These are phyloP conservation scores for Petunia axillaris DNA, from an alignment of 257 asterid genomes.

Conservation along the genomic window DNA sequence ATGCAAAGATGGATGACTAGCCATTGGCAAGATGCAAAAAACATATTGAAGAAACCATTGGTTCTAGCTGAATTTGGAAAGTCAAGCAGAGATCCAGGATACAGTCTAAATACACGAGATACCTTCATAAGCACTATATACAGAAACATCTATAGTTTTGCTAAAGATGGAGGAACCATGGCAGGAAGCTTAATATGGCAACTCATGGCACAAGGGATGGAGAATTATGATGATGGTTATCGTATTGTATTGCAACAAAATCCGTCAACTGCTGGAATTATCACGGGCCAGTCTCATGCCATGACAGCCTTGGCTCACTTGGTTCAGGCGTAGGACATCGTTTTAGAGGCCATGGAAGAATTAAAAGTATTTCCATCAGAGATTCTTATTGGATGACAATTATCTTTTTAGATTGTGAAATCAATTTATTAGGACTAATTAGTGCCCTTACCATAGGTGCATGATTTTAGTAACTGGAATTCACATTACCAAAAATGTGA, in stretches of 20 bases:
- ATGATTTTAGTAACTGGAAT: background rate
- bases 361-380: background rate
- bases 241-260: conserved; percentile 47
- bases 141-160: conserved; percentile 48
- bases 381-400: background rate
- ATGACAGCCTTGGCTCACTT: conserved; percentile 52
- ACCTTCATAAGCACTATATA: conserved; percentile 55
- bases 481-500: background rate
- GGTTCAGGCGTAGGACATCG: conserved; percentile 2
- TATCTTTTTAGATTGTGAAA: background rate
- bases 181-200: conserved; percentile 84
- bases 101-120: conserved; percentile 42
- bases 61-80: conserved; percentile 72
- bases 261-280: conserved; percentile 61
- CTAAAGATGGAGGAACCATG: conserved; percentile 68
- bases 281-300: conserved; percentile 62
- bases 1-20: conserved; percentile 70
- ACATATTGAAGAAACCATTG: conserved; percentile 61
- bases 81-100: conserved; percentile 63
- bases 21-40: conserved; percentile 65
- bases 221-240: conserved; percentile 63
- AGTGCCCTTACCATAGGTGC: too few relatives aligned
- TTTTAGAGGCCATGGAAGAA: background rate
- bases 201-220: conserved; percentile 68
- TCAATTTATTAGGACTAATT: background rate